Base-by-base conservation (phyloP, 2,329 filamentous ascomycete genomes). In the Colletotrichum godetiae region DNA sequence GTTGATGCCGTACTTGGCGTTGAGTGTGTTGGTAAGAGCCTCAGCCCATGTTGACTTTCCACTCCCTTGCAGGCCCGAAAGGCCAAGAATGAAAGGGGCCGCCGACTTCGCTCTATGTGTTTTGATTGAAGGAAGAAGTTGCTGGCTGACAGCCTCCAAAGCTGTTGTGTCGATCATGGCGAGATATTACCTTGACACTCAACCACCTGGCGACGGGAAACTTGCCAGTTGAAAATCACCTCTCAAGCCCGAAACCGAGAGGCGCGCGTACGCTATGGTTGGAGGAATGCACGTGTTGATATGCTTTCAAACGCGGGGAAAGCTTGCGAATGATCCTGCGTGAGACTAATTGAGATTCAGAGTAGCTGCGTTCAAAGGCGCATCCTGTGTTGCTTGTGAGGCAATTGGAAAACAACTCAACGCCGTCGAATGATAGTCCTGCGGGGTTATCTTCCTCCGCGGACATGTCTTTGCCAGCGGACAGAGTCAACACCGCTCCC, bases 21-120 rank as follows among this genome's bases (percentile, higher is more conserved):
- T 74, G 49, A 74, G 68, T 24, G 68, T 60, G 27, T 74, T 37
- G n/a, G 46, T 66, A 19, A 72, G 68, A 33, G 72, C 72, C 13
- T 52, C 42, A 2, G 72, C 72, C 72, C 72, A 74, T 29, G 72
- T 74, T 53, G 72, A 74, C 64, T 74, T 73, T 58, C 68, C 72
- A 31, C 72, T 74, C 12, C 68, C 72, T n/a, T 74, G 72, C 10
- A 72, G 72, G 6, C 72, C 72, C 10, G 68, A 74, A 52, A 72
- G 33, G n/a, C 63, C 59, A 8, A 74, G 46, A 22, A 74, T 64
- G 59, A 74, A 72, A 5, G 68, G 72, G 8, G 19, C 33, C 19
- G 68, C 33, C 10, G 58, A 64, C 29, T 42, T 15, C 53, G 53
- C 27, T 42, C 19, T 42, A 33, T 67, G 63, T 56, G 58, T 15